phyloP scores from a whole-genome alignment of 768 basidiomycete genomes.

The Leccinum barrowsii region DNA sequence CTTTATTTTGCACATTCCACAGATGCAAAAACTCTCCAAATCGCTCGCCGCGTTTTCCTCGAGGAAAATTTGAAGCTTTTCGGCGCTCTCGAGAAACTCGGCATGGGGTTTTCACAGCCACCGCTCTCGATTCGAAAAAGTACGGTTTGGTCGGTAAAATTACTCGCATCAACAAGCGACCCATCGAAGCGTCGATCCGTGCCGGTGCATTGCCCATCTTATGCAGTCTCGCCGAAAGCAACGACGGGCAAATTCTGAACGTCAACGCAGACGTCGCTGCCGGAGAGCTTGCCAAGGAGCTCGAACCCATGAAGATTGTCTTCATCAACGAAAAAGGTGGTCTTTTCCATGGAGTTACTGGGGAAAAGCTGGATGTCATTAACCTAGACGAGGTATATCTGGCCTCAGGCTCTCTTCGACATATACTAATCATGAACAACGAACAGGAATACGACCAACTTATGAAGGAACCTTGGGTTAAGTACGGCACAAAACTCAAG shows the following conservation, averaged over 20 bases:
- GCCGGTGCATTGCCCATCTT: constrained; percentile 96
- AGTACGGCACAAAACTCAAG: constrained; percentile 98
- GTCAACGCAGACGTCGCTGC: constrained; percentile 99
- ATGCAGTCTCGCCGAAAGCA: constrained; percentile 89
- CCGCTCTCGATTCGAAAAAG: constrained; percentile 92
- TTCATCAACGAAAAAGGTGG: constrained; percentile 99
- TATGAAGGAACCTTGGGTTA: constrained; percentile 99
- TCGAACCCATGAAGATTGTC: constrained; percentile 98
- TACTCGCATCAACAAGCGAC: constrained; percentile 91
- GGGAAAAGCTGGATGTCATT: constrained; percentile 93
- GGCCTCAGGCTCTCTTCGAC: not conserved
- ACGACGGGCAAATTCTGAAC: constrained; percentile 97
- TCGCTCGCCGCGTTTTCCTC: constrained; percentile 94
- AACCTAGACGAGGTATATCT: constrained; percentile 86
- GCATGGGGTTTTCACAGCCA: constrained; percentile 96
- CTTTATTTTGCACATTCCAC: not conserved
- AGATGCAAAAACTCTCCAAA: constrained; percentile 92
- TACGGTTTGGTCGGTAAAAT: constrained; percentile 97
- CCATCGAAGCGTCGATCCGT: constrained; percentile 93
- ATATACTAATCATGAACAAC: not conserved
- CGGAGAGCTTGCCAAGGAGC: constrained; percentile 96
- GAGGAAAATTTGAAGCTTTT: constrained; percentile 98
- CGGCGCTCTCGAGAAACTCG: constrained; percentile 86
- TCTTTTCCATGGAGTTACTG: constrained; percentile 94
- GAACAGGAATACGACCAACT: constrained; percentile 90